phyloP scores from a whole-genome alignment of 345 rosid genomes.

The Angophora floribunda region DNA sequence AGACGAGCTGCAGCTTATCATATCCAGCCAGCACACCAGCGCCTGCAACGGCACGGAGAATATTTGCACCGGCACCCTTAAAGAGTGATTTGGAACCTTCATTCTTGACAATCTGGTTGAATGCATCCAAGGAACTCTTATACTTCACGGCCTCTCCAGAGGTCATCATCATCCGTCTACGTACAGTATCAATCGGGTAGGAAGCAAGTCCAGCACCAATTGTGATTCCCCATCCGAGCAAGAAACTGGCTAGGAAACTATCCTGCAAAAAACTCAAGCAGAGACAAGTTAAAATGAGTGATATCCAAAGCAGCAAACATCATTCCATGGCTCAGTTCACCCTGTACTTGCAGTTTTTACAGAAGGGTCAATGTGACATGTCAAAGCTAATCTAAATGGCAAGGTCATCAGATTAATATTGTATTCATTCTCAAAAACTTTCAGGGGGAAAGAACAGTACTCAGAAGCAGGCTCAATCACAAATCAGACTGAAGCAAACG shows the following conservation, averaged over 20 bases:
- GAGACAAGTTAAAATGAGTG: not conserved
- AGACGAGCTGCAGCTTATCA: constrained; percentile 48
- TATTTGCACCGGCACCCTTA: constrained; percentile 66
- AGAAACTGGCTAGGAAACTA: constrained; percentile 53
- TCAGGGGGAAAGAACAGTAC: not conserved
- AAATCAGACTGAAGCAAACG: not conserved
- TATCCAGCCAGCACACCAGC: constrained; percentile 66
- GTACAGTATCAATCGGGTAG: constrained; percentile 51
- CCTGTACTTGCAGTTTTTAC: not conserved
- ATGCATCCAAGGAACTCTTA: constrained; percentile 43
- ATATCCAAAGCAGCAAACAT: not conserved
- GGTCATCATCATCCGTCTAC: constrained; percentile 73
- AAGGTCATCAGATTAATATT: not conserved
- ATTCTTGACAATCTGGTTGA: constrained; percentile 35
- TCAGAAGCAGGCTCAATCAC: not conserved
- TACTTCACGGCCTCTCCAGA: constrained; percentile 66
- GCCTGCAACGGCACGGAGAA: constrained; percentile 49
- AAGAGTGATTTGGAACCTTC: constrained; percentile 50
- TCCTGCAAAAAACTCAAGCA: constrained; percentile 24
- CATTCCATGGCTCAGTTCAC: not conserved
- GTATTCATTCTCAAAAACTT: not conserved
- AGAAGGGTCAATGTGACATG: not conserved
- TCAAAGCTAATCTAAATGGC: not conserved
- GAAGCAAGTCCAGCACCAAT: constrained; percentile 53
- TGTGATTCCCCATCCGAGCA: constrained; percentile 53